Evolutionary conservation across 768 basidiomycete species (phyloP).

Genomic region (Clathrus columnatus): DNA sequence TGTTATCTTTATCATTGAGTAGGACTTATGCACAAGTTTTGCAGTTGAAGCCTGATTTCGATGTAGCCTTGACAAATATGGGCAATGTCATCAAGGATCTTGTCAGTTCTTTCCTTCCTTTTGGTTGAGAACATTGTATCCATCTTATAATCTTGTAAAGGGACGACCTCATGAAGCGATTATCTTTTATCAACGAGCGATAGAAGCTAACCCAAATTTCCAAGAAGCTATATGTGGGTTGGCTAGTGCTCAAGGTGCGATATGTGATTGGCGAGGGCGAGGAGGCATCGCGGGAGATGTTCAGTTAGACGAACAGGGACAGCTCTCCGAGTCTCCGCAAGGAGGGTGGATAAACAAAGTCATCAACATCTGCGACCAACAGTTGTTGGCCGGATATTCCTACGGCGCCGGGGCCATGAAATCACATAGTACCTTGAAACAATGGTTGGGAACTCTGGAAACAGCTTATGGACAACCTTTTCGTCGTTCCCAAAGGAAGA

Average conservation of each 20-base stretch:
- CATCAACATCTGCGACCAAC: constrained; percentile 28
- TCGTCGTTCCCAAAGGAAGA: constrained; percentile 17
- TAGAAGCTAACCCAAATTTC: constrained; percentile 33
- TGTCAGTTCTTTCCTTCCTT: constrained; percentile 20
- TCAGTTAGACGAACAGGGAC: constrained; percentile 20
- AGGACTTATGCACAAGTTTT: constrained; percentile 36
- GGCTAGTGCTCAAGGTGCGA: constrained; percentile 34
- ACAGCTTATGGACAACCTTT: constrained; percentile 21
- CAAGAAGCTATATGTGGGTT: constrained; percentile 42
- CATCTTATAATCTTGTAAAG: constrained; percentile 16
- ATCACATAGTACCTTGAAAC: constrained; percentile 19
- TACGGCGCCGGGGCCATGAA: constrained; percentile 25
- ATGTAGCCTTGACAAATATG: constrained; percentile 43
- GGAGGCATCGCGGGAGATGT: constrained; percentile 23
- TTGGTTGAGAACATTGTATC: not conserved
- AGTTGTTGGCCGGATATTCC: constrained; percentile 25
- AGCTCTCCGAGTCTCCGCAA: constrained; percentile 9
- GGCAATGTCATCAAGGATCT: constrained; percentile 43
- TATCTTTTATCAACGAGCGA: constrained; percentile 37
- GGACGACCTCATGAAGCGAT: constrained; percentile 36
- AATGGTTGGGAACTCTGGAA: constrained; percentile 31
- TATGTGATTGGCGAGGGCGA: constrained; percentile 39
- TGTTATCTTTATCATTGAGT: not conserved
- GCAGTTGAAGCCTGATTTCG: constrained; percentile 35
- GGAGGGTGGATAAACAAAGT: constrained; percentile 30